phyloP scores from a whole-genome alignment of 768 basidiomycete species.

The Xanthoconium purpureum region DNA sequence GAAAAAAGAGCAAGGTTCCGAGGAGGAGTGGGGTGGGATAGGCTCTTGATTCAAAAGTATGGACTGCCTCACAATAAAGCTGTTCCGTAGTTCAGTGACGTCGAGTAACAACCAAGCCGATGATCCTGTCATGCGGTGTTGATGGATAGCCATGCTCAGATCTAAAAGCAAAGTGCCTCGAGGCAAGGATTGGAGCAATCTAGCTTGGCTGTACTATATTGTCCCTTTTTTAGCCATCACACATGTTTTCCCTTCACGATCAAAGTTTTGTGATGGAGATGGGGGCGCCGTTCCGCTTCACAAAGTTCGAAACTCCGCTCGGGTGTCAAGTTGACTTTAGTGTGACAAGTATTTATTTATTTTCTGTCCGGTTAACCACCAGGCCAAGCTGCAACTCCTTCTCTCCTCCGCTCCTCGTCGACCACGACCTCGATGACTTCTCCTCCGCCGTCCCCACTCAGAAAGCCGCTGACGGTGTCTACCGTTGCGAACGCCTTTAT shows the following conservation, averaged over 20 bases:
- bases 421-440: slow-evolving; percentile 11
- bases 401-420: background rate
- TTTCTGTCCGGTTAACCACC: background rate
- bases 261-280: background rate
- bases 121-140: background rate
- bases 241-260: slow-evolving; percentile 8
- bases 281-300: too few species aligned
- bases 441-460: slow-evolving; percentile 22
- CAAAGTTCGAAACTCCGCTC: slow-evolving; percentile 25
- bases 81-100: background rate
- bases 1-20: slow-evolving; percentile 22
- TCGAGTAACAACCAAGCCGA: background rate
- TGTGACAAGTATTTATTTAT: slow-evolving; percentile 14
- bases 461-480: slow-evolving; percentile 23
- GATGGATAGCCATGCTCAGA: background rate
- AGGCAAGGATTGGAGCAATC: background rate
- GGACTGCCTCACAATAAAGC: background rate
- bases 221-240: background rate
- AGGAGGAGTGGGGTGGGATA: slow-evolving; percentile 45
- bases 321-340: background rate
- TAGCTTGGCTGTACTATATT: background rate
- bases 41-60: slow-evolving; percentile 14
- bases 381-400: background rate
- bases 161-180: background rate
- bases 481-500: slow-evolving; percentile 54